Percentiles rank a stretch among this genome's conserved stretches.
Conservation (phyloP, 768 basidiomycete genomes). For the Mycena crocata region DNA sequence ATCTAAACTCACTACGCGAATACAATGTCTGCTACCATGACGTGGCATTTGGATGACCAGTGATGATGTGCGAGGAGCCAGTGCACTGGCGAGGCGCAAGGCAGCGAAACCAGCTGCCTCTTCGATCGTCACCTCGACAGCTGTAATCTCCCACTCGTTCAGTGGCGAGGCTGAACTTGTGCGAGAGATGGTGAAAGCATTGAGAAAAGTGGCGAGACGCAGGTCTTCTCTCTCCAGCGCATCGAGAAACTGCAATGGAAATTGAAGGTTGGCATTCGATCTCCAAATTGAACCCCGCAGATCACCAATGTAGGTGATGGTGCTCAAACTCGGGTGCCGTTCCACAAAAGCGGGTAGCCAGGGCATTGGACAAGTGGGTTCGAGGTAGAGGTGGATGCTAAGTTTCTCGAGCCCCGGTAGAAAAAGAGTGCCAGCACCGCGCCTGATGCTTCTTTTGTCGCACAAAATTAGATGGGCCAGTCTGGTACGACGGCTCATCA, state of each 20-base stretch:
- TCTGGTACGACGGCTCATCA: no score
- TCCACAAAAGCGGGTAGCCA: constrained; percentile 2
- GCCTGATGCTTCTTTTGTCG: neutral
- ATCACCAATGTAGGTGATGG: neutral
- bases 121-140: neutral
- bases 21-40: no score
- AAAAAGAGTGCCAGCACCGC: neutral
- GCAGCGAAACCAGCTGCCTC: neutral
- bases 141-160: neutral
- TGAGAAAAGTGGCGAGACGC: neutral
- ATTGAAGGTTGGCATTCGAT: neutral
- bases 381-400: neutral
- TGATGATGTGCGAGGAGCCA: neutral
- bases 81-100: neutral
- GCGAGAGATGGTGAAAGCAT: neutral
- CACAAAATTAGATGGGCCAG: neutral
- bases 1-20: neutral
- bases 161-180: neutral
- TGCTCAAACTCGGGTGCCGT: neutral
- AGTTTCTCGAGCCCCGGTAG: constrained; percentile 1
- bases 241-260: neutral
- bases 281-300: neutral
- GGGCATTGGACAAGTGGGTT: neutral
- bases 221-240: neutral
- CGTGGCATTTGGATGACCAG: neutral